Evolutionary conservation across 2,329 filamentous ascomycete genomes (phyloP), one percentile per base, ranked within the genome.

Genomic region (Cercospora sesami): DNA sequence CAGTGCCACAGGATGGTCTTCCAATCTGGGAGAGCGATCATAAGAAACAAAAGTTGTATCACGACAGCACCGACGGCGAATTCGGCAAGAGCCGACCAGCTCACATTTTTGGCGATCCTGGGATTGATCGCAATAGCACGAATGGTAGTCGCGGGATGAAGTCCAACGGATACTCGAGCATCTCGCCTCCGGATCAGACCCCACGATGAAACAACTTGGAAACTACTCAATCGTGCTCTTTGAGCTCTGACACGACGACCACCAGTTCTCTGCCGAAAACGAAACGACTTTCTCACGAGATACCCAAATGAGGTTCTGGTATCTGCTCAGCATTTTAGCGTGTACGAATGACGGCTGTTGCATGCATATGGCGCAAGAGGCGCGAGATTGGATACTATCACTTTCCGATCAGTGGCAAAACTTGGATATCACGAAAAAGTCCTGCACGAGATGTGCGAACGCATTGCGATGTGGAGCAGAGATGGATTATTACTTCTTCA

Each of bases 1-100:
- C 88, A 31, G 82, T 87, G 68, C 90, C 90, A 1, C 81, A 83
- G 1, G 85, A 85, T 53, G 88, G 87, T 1, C 80, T 90, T 14
- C 86, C 87, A 0, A 78, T 89, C 3, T 91, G 88, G 88, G 77
- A 79, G 59, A 66, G 60, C 39, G 68, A 61, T 45, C 67, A 65
- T 30, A 69, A 70, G 21, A 28, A 66, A 9, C 36, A 42, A 39
- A 67, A 67, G 65, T 42, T 45, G 23, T 14, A 51, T 23, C 62
- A 65, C 42, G 69, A 61, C 45, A 70, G 36, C 53, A n/a, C 26
- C 16, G 64, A 67, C 36, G 55, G 60, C 39, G 48, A 33, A 5
- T 58, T 57, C 36, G 53, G 51, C 53, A 60, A 66, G 18, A 63
- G 62, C 51, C 65, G 63, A 18, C 39, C 63, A 36, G 60, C 67